A percentile compares a stretch with the other conserved stretches of the same genome.
Conservation (phyloP, 805 yeast species). For the Candida odintsovae region DNA sequence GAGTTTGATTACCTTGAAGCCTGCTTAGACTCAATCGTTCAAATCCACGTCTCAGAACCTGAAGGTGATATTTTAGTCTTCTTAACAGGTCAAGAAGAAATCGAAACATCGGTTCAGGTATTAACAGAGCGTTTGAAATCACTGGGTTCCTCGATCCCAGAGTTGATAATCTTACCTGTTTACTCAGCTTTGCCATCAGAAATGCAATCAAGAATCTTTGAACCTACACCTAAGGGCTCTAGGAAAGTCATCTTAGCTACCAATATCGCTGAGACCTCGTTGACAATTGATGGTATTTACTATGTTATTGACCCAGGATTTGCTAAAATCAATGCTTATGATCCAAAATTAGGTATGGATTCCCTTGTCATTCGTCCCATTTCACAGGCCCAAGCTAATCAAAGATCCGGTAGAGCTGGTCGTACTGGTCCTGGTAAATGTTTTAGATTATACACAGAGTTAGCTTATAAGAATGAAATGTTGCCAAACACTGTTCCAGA, state of each 20-base stretch:
- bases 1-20: constrained; percentile 84
- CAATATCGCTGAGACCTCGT: constrained; percentile 94
- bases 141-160: constrained; percentile 59
- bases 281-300: constrained; percentile 89
- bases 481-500: constrained; percentile 81
- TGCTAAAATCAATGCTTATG: constrained; percentile 84
- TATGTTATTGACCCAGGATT: constrained; percentile 95
- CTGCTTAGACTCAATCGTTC: constrained; percentile 77
- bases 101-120: constrained; percentile 81
- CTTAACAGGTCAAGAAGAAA: constrained; percentile 95
- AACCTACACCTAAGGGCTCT: constrained; percentile 76
- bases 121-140: constrained; percentile 57
- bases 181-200: constrained; percentile 91
- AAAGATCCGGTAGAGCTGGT: constrained; percentile 96
- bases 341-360: constrained; percentile 88
- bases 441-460: constrained; percentile 82
- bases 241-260: constrained; percentile 93
- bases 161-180: constrained; percentile 76
- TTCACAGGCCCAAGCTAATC: constrained; percentile 93
- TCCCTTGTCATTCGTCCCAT: constrained; percentile 77
- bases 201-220: constrained; percentile 82
- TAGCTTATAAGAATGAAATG: constrained; percentile 75
- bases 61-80: constrained; percentile 85
- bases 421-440: constrained; percentile 96
- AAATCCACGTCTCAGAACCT: constrained; percentile 76